Percentiles rank a stretch among this genome's conserved stretches.
These are phyloP conservation scores for Sugiyamaella lignohabitans DNA, from an alignment of 805 yeast species.

Conservation along the genomic window DNA sequence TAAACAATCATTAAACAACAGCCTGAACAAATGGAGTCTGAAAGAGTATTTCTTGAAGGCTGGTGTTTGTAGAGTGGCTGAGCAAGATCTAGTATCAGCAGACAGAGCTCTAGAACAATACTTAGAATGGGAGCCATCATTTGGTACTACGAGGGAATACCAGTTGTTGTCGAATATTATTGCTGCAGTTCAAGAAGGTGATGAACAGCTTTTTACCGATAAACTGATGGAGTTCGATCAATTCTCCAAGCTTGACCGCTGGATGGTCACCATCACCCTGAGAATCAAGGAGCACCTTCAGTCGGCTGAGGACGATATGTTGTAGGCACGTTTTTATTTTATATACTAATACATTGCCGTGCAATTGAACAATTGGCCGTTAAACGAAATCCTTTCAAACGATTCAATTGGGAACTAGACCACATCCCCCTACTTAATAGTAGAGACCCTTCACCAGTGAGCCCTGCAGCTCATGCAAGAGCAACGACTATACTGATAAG, in stretches of 20 bases:
- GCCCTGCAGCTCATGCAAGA: no score
- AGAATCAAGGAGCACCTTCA: slow-evolving; percentile 71
- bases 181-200: slow-evolving; percentile 73
- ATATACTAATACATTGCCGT: no score
- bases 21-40: slow-evolving; percentile 79
- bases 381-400: no score
- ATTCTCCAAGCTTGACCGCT: slow-evolving; percentile 79
- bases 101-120: slow-evolving; percentile 60
- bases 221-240: slow-evolving; percentile 80
- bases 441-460: no score
- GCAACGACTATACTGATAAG: no score
- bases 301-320: slow-evolving; percentile 61
- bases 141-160: slow-evolving; percentile 63
- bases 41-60: slow-evolving; percentile 88
- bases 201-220: slow-evolving; percentile 65
- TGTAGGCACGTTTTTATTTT: slow-evolving; percentile 10
- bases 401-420: no score
- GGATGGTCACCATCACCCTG: slow-evolving; percentile 79
- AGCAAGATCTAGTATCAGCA: slow-evolving; percentile 81
- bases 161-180: slow-evolving; percentile 59
- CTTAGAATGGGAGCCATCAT: slow-evolving; percentile 65
- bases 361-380: no score
- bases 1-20: slow-evolving; percentile 64
- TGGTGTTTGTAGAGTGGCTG: slow-evolving; percentile 75
- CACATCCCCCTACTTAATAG: no score